phyloP scores from a whole-genome alignment of 768 basidiomycete species.

The Phylloporus sp. region DNA sequence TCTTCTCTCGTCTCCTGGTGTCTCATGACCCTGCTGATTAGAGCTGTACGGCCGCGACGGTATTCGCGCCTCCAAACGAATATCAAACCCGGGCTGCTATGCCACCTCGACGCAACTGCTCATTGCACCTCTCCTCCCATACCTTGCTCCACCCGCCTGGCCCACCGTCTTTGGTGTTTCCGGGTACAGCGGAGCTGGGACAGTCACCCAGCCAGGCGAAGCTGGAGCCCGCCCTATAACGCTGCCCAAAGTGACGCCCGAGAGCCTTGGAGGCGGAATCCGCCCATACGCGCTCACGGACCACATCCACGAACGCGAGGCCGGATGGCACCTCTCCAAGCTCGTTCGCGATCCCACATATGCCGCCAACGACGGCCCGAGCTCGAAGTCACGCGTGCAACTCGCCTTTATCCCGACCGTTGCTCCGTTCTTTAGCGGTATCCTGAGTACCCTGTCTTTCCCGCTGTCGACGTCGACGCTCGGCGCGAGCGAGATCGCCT shows the following conservation, averaged over 20 bases:
- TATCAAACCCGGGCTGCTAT: constrained; percentile 98
- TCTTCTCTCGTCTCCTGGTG: constrained; percentile 15
- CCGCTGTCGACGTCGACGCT: constrained; percentile 60
- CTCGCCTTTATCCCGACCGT: constrained; percentile 86
- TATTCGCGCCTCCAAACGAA: constrained; percentile 70
- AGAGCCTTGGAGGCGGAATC: constrained; percentile 69
- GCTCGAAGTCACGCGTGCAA: constrained; percentile 34
- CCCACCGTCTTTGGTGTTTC: constrained; percentile 92
- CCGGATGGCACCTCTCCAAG: constrained; percentile 71
- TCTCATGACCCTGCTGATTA: constrained; percentile 26
- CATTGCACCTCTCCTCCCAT: constrained; percentile 79
- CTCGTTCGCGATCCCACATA: constrained; percentile 35
- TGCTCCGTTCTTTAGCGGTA: constrained; percentile 94
- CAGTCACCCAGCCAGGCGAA: constrained; percentile 60
- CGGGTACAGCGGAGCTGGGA: constrained; percentile 95
- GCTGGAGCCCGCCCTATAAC: constrained; percentile 63
- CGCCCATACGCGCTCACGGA: constrained; percentile 89
- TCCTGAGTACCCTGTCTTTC: constrained; percentile 80
- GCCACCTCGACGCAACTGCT: constrained; percentile 91
- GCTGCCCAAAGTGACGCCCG: constrained; percentile 75
- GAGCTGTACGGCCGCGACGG: constrained; percentile 80
- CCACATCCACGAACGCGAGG: constrained; percentile 98
- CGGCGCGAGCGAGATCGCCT: constrained; percentile 64
- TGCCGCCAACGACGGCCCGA: not conserved
- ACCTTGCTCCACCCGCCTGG: constrained; percentile 50